phyloP scores from a whole-genome alignment of 2,329 filamentous ascomycete species.

The Chaetomium globosum region DNA sequence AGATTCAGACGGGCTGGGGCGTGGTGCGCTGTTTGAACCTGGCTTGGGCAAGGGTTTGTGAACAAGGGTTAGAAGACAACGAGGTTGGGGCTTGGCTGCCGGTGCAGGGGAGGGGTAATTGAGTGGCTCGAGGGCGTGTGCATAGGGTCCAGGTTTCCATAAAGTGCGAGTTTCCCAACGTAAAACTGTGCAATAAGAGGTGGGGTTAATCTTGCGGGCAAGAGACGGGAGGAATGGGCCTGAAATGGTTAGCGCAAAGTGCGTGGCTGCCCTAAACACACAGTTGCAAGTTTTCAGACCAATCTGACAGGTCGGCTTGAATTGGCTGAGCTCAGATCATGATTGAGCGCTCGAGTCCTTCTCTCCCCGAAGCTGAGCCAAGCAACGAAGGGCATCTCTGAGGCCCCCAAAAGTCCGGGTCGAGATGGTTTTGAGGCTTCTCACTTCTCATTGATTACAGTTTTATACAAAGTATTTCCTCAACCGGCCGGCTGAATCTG shows the following conservation, averaged over 20 bases:
- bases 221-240: conserved; percentile 3
- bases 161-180: neutral
- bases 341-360: too few species aligned
- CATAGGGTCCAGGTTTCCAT: neutral
- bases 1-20: conserved; percentile 12
- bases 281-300: too few species aligned
- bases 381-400: too few species aligned
- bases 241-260: conserved; percentile 6
- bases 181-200: conserved; percentile 1
- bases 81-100: conserved; percentile 9
- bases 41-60: conserved; percentile 14
- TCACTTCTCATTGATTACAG: too few species aligned
- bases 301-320: too few species aligned
- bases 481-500: too few species aligned
- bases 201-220: conserved; percentile 7
- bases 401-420: too few species aligned
- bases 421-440: too few species aligned
- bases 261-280: neutral
- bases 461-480: too few species aligned
- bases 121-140: neutral
- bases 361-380: too few species aligned
- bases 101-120: conserved; percentile 1
- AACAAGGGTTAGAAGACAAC: conserved; percentile 11
- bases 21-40: conserved; percentile 16
- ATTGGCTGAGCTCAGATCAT: too few species aligned